Conservation (phyloP, 176 grass and related monocot species). For the Calamus simplicifolius region DNA sequence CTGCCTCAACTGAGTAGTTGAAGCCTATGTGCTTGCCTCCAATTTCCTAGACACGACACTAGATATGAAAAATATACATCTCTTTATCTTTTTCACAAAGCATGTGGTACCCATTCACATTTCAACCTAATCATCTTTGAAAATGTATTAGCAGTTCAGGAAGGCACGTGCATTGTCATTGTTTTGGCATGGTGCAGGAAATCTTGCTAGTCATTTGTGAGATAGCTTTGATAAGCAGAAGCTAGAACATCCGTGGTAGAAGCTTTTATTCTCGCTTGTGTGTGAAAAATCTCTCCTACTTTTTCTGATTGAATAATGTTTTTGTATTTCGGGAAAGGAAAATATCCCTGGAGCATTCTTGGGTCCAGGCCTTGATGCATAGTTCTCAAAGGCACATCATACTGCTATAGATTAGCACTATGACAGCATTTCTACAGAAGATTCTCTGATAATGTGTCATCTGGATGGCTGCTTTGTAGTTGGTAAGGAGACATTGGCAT, state of each 20-base stretch:
- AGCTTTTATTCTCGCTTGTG: slow-evolving; percentile 18
- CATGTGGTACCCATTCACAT: neutral
- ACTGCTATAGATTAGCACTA: slow-evolving; percentile 60
- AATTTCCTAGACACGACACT: too few species aligned
- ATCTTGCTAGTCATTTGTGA: slow-evolving; percentile 16
- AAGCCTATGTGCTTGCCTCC: too few species aligned
- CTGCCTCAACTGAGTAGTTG: too few species aligned
- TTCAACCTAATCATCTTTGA: slow-evolving; percentile 4
- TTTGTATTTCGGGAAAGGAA: slow-evolving; percentile 29
- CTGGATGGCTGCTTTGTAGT: slow-evolving; percentile 33
- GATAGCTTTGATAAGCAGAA: slow-evolving; percentile 8
- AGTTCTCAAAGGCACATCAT: slow-evolving; percentile 37
- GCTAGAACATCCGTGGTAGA: slow-evolving; percentile 18
- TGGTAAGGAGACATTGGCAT: slow-evolving; percentile 51
- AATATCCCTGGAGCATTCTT: slow-evolving; percentile 35
- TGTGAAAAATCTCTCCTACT: slow-evolving; percentile 21
- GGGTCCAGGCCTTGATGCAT: slow-evolving; percentile 38
- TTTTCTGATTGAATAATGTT: slow-evolving; percentile 20
- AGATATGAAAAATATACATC: too few species aligned
- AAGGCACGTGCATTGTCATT: slow-evolving; percentile 1
- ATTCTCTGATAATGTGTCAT: slow-evolving; percentile 37
- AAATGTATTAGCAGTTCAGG: neutral
- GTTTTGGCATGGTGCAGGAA: slow-evolving; percentile 15
- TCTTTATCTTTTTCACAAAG: too few species aligned
- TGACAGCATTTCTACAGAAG: slow-evolving; percentile 39